These are phyloP conservation scores for Coniochaeta pulveracea DNA, from an alignment of 2,329 filamentous ascomycete genomes.

Conservation along the genomic window DNA sequence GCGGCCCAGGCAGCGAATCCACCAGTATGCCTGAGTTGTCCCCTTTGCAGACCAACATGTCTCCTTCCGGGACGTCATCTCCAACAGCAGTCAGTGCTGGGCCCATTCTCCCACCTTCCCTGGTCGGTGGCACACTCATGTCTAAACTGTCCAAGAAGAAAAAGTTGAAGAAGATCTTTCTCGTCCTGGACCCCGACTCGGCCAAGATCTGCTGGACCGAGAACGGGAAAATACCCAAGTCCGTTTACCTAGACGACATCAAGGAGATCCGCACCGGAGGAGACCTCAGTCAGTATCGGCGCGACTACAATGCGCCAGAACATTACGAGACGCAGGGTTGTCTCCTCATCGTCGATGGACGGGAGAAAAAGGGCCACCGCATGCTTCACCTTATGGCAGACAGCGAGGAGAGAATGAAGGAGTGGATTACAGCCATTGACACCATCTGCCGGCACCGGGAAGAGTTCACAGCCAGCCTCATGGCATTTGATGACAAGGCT, in stretches of 20 bases:
- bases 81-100: constrained; percentile 33
- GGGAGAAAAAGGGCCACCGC: constrained; percentile 66
- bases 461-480: constrained; percentile 80
- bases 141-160: constrained; percentile 86
- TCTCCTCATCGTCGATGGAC: constrained; percentile 76
- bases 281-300: constrained; percentile 79
- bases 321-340: constrained; percentile 67
- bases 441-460: constrained; percentile 70
- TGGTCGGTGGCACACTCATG: constrained; percentile 69
- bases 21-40: constrained; percentile 13
- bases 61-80: constrained; percentile 20
- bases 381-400: constrained; percentile 80
- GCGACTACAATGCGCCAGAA: constrained; percentile 65
- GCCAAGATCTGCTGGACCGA: constrained; percentile 86
- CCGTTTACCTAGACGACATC: constrained; percentile 91
- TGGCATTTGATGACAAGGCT: constrained; percentile 73
- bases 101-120: constrained; percentile 63
- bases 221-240: constrained; percentile 65
- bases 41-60: neutral
- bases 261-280: constrained; percentile 75
- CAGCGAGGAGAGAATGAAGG: constrained; percentile 55
- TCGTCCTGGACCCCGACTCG: constrained; percentile 68
- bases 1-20: neutral
- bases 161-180: constrained; percentile 58
- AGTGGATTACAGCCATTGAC: constrained; percentile 79